Conservation (phyloP, 2,329 filamentous ascomycete species). For the Exophiala xenobiotica region DNA sequence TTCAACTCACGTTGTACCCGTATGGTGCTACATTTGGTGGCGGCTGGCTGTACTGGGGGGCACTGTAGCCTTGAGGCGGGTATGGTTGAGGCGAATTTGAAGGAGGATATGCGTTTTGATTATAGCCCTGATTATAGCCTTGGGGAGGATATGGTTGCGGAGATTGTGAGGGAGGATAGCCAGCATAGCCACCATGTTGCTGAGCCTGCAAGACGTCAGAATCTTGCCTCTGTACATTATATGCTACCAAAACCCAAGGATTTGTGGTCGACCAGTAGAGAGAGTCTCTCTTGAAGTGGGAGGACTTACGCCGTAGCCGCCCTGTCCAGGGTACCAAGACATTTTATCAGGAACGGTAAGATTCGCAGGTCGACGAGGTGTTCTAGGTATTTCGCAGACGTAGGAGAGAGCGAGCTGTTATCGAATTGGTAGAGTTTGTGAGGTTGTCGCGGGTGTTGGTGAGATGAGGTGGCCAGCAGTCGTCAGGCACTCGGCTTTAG, state of each 20-base stretch:
- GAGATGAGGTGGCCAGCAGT: background rate
- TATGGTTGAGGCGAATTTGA: conserved; percentile 35
- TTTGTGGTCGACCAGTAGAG: too few relatives aligned
- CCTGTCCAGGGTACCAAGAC: conserved; percentile 21
- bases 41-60: conserved; percentile 48
- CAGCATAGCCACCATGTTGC: conserved; percentile 38
- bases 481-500: background rate
- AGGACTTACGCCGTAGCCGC: conserved; percentile 11
- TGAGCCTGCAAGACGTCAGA: conserved; percentile 34
- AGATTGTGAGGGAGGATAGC: conserved; percentile 34
- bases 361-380: background rate
- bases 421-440: background rate
- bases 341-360: conserved; percentile 4
- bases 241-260: too few relatives aligned
- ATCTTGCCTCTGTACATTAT: too few relatives aligned
- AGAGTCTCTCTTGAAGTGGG: background rate
- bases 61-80: conserved; percentile 26
- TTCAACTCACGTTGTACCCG: conserved; percentile 22
- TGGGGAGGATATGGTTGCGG: conserved; percentile 35
- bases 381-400: background rate
- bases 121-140: conserved; percentile 18
- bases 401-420: background rate
- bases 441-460: background rate
- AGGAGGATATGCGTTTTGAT: conserved; percentile 26
- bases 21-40: conserved; percentile 37